Evolutionary conservation across 2,329 filamentous ascomycete species (phyloP).

Genomic region (Clarireedia hainanense): DNA sequence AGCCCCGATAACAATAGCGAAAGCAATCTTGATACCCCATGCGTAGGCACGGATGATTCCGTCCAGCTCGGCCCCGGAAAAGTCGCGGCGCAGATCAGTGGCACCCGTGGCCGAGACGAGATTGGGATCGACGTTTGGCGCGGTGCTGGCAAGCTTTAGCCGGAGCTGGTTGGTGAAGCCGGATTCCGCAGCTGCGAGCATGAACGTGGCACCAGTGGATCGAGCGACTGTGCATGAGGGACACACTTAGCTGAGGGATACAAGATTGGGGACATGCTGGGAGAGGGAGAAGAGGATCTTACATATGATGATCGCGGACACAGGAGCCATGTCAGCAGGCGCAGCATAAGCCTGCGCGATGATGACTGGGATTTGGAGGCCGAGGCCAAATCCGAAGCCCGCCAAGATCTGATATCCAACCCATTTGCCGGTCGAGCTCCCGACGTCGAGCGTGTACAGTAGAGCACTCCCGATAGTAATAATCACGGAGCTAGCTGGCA

Average conservation of each 20-base stretch:
- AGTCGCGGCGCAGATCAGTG: conserved; percentile 35
- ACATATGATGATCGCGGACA: conserved; percentile 3
- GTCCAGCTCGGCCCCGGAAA: conserved; percentile 29
- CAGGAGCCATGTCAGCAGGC: conserved; percentile 1
- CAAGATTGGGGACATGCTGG: background rate
- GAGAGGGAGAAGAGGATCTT: background rate
- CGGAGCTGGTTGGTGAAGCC: conserved; percentile 33
- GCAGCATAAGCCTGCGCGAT: conserved; percentile 34
- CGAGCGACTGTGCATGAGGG: conserved; percentile 27
- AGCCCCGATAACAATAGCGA: conserved; percentile 9
- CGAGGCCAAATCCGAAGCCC: conserved; percentile 9
- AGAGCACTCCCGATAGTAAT: conserved; percentile 27
- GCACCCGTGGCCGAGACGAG: conserved; percentile 32
- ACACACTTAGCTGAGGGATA: too few relatives aligned
- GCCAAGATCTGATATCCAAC: conserved; percentile 16
- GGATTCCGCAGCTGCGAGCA: conserved; percentile 20
- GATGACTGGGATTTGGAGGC: conserved; percentile 33
- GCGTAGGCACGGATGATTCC: conserved; percentile 17
- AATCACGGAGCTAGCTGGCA: conserved; percentile 20
- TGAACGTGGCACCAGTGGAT: conserved; percentile 19
- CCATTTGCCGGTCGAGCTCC: conserved; percentile 13
- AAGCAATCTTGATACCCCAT: conserved; percentile 14
- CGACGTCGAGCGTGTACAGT: conserved; percentile 23
- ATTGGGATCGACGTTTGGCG: conserved; percentile 31
- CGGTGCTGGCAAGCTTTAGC: conserved; percentile 33